Base-by-base conservation (phyloP, 306 rosid genomes). In the Glycyrrhiza uralensis region DNA sequence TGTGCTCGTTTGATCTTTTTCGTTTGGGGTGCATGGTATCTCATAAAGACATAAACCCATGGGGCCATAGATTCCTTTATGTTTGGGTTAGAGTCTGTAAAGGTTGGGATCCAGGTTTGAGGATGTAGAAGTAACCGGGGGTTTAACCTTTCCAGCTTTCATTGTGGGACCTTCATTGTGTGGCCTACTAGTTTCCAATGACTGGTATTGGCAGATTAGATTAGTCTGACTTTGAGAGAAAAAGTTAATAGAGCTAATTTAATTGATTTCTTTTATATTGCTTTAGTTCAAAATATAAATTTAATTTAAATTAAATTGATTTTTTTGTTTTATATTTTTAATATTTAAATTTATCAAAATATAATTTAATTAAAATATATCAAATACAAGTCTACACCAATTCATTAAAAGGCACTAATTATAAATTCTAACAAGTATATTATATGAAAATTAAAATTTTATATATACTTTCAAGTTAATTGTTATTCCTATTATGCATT, bases 41-140 rank as follows among this genome's bases (percentile, higher is more conserved):
- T 49, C 41, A 14, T 2, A 54, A 42, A 56, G 60, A 39, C 26
- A 59, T 2, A 54, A 42, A 56, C 55, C 32, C 26, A 59, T 79
- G 70, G 81, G 87, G 62, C 72, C 82, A n/a, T 56, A 1, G 19
- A 24, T 54, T 60, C 38, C 79, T 74, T 66, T 38, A 41, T 61
- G 51, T 69, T 55, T 46, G 32, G 41, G 14, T 47, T 67, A 50
- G 52, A 13, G 63, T 22, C 13, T 29, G 55, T 63, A 29, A 24
- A 46, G 63, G 67, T 45, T 24, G 7, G 12, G 17, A 8, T 36
- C 62, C n/a, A n/a, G 22, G 17, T 3, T 4, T 7, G 20, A 36
- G 59, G 51, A 3, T 24, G 12, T 54, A 15, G 20, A 44, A 65
- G 28, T 62, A 2, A 33, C 7, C 17, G 6, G 45, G 47, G 4